Evolutionary conservation across 2,329 filamentous ascomycete genomes (phyloP), one percentile per base, ranked within the genome.

Genomic region (Ophiostoma fasciatum): DNA sequence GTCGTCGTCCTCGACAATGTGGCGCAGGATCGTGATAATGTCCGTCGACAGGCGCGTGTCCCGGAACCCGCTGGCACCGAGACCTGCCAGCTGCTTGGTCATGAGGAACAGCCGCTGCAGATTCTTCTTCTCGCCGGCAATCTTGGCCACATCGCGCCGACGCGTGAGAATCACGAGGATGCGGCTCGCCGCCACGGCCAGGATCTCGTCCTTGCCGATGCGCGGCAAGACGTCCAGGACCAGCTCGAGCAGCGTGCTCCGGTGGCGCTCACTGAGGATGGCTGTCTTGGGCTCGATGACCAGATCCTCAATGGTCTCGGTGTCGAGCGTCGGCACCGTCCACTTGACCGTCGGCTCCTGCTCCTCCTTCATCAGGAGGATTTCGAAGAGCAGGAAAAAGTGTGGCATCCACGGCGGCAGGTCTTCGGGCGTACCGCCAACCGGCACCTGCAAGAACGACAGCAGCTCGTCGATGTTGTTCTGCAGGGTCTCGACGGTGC

Each of bases 331-430:
- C 2, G 74, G 73, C 6, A 59, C 39, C 34, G 61, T 78, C 82
- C 83, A 94, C 42, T 70, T 65, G 19, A 82, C 78, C 40, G 81
- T 71, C 5, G 70, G 63, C 4, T 87, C 85, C 45, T 88, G 77
- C 48, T 83, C 78, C 54, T 96, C 90, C 48, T 93, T 82, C 12
- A 81, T 79, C n/a, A 98, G 64, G 22, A 96, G 64, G 36, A 82
- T 82, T 62, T 99, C 90, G 33, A 96, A 68, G 33, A 98, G 81
- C 13, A 96, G 67, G 23, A 98, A 64, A 22, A 96, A 75, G 49
- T 90, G 87, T 11, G 84, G 82, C 44, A 96, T 79, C 85, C 88
- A 98, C 2, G 84, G 82, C 5, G 85, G 82, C n/a, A 84, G 64
- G 40, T 90, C 81, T 33, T 93, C 82, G 0, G 68, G 62, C 4